Evolutionary conservation across 495 filamentous ascomycete species (phyloP), one percentile per base, ranked within the genome.

Genomic region (Emericellopsis terricola): DNA sequence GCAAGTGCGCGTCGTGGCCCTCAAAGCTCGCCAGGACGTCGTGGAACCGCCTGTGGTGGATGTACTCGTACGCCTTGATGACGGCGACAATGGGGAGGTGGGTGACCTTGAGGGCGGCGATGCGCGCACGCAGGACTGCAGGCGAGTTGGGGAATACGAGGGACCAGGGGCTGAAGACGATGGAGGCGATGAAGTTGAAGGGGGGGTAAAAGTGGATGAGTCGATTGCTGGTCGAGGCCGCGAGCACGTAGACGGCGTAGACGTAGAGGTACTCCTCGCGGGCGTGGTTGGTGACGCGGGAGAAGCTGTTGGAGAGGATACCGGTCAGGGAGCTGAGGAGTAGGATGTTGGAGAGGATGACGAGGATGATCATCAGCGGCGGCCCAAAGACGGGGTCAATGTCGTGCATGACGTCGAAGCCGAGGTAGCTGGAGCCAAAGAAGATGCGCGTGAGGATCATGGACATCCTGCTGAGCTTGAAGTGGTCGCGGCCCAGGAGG

Each of bases 221-320:
- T 31, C 80, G 68, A 41, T 80, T 77, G 43, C 77, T 82, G 52
- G 68, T 82, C 50, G 68, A 82, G 46, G 74, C 71, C 55, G 87
- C 76, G 39, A 87, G 61, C 28, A 87, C 81, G 50, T 84, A 82
- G 39, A 83, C 56, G 45, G 55, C 54, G 41, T 62, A 87, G 55
- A 84, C 73, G 38, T 82, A 86, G n/a, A 85, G 69, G 53, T 86
- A 86, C 54, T 87, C 81, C 52, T 87, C 81, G 38, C 78, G 79
- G 9, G 66, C 62, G 41, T 70, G 60, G 7, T 52, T 54, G 60
- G 76, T 60, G 50, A 94, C 83, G 49, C 80, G 81, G 27, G 76
- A 80, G 43, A 94, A 72, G 48, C 74, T 83, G 62, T 91, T 86
- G 43, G 80, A 87, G 41, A 94, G 71, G 55, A 94, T 72, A 64